Conservation (phyloP, 2,329 filamentous ascomycete genomes). For the Paecilomyces formosus region DNA sequence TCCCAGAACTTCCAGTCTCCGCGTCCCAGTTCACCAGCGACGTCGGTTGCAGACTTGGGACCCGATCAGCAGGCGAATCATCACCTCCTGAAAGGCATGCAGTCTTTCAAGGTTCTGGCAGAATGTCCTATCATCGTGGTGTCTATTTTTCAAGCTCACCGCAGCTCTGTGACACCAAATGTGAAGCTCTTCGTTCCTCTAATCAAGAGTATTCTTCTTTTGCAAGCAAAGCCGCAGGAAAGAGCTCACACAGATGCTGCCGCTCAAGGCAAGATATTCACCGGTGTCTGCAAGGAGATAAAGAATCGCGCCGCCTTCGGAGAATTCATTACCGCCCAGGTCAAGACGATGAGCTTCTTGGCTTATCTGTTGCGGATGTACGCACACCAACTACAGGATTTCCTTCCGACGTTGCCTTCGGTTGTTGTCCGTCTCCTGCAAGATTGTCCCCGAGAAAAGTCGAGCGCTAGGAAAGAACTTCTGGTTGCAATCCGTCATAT, state of each 20-base stretch:
- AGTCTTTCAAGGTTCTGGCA: slow-evolving; percentile 96
- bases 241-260: slow-evolving; percentile 82
- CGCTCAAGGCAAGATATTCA: slow-evolving; percentile 73
- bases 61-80: slow-evolving; percentile 75
- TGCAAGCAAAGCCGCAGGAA: slow-evolving; percentile 89
- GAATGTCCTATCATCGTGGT: slow-evolving; percentile 99
- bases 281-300: slow-evolving; percentile 86
- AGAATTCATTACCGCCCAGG: slow-evolving; percentile 94
- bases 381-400: slow-evolving; percentile 77
- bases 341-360: slow-evolving; percentile 98
- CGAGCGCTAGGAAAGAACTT: slow-evolving; percentile 85
- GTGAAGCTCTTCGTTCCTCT: slow-evolving; percentile 88
- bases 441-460: slow-evolving; percentile 92
- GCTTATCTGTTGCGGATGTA: slow-evolving; percentile 89
- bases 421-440: slow-evolving; percentile 87
- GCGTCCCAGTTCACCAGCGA: slow-evolving; percentile 80
- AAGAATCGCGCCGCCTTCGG: slow-evolving; percentile 91
- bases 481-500: slow-evolving; percentile 96
- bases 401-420: slow-evolving; percentile 73
- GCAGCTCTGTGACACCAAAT: slow-evolving; percentile 69
- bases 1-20: slow-evolving; percentile 74
- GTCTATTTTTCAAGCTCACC: slow-evolving; percentile 92
- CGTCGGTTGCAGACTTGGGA: slow-evolving; percentile 70
- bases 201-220: slow-evolving; percentile 80
- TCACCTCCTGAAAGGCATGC: slow-evolving; percentile 84